phyloP scores from a whole-genome alignment of 2,329 filamentous ascomycete species.

The Colletotrichum zoysiae region DNA sequence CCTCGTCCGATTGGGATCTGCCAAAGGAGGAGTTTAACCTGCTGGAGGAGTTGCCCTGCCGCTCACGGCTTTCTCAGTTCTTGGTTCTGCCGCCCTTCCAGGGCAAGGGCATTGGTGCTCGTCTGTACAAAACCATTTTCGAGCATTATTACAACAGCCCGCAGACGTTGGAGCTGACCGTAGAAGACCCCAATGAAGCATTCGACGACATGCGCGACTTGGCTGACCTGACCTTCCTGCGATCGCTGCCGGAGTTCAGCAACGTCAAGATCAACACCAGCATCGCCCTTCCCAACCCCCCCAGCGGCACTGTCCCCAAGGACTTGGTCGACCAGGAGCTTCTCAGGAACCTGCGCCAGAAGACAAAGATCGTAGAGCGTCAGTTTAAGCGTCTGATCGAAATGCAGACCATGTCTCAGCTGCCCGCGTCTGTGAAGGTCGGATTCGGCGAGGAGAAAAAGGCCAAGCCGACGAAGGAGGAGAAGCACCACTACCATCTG shows the following conservation, averaged over 20 bases:
- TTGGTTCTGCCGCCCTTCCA: slow-evolving; percentile 91
- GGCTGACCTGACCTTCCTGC: slow-evolving; percentile 77
- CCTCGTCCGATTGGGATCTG: slow-evolving; percentile 60
- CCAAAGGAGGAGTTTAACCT: slow-evolving; percentile 58
- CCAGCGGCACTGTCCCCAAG: slow-evolving; percentile 53
- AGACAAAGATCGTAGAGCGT: slow-evolving; percentile 79
- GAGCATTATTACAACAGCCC: slow-evolving; percentile 73
- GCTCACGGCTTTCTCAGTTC: slow-evolving; percentile 93
- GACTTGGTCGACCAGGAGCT: slow-evolving; percentile 70
- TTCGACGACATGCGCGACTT: slow-evolving; percentile 86
- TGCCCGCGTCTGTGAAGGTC: slow-evolving; percentile 69
- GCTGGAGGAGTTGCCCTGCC: slow-evolving; percentile 76
- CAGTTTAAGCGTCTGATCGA: slow-evolving; percentile 82
- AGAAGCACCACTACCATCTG: slow-evolving; percentile 74
- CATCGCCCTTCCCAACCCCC: slow-evolving; percentile 62
- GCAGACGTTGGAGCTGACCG: slow-evolving; percentile 84
- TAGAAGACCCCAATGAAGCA: slow-evolving; percentile 92
- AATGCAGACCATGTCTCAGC: slow-evolving; percentile 76
- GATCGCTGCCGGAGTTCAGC: slow-evolving; percentile 68
- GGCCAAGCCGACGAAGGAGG: slow-evolving; percentile 61
- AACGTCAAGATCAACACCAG: slow-evolving; percentile 67
- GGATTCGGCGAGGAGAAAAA: slow-evolving; percentile 58
- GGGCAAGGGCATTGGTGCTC: slow-evolving; percentile 80
- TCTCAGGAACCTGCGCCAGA: slow-evolving; percentile 68
- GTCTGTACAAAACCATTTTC: slow-evolving; percentile 86